Evolutionary conservation across 1,284 basidiomycete species (phyloP).

Genomic region (Apiotrichum sp.): DNA sequence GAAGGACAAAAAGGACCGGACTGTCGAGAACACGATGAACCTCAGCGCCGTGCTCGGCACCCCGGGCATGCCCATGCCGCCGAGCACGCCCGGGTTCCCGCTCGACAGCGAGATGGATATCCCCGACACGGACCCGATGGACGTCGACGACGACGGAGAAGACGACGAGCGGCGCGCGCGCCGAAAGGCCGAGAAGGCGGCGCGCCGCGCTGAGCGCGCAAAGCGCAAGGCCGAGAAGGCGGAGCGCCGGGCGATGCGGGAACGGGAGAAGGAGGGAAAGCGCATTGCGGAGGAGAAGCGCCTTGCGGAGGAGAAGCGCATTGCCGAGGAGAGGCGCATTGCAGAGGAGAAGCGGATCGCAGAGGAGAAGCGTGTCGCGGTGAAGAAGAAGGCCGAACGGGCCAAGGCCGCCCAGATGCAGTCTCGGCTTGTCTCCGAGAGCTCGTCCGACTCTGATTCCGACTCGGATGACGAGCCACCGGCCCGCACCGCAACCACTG

Average conservation of each 20-base stretch:
- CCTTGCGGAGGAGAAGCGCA: neutral
- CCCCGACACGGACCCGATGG: neutral
- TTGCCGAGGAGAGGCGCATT: neutral
- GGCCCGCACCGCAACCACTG: neutral
- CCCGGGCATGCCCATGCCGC: neutral
- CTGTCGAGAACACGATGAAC: neutral
- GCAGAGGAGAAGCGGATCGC: neutral
- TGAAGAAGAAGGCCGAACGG: too few relatives aligned
- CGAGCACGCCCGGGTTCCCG: neutral
- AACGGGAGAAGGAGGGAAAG: neutral
- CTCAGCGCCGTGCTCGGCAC: neutral
- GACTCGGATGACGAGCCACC: neutral
- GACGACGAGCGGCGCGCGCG: neutral
- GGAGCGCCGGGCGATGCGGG: neutral
- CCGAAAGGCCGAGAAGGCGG: conserved; percentile 4
- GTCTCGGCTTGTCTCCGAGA: neutral
- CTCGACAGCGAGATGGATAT: neutral
- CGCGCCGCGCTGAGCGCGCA: neutral
- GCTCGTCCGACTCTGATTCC: neutral
- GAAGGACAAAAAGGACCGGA: neutral
- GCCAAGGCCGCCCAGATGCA: too few relatives aligned
- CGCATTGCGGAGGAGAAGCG: neutral
- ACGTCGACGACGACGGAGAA: neutral
- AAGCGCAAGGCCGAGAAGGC: neutral
- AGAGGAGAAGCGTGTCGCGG: neutral